Percentiles rank a stretch among this genome's conserved stretches.
Evolutionary conservation across 2,329 filamentous ascomycete species (phyloP).

Genomic region (Penicillium polonicum): DNA sequence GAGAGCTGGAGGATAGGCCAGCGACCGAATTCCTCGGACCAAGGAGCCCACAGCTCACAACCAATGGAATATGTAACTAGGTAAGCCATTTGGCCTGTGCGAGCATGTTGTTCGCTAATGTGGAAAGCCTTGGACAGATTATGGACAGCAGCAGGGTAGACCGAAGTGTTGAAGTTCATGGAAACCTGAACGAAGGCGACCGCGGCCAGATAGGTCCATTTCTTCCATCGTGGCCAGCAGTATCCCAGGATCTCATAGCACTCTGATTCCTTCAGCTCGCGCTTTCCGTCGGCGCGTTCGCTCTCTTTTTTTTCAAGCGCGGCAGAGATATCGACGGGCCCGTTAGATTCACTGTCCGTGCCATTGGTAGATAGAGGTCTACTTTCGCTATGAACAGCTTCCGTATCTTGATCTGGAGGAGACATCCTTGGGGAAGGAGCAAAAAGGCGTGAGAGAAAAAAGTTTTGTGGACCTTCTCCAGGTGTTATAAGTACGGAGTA

Average conservation of each 20-base stretch:
- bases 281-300: constrained; percentile 6
- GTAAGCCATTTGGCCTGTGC: constrained; percentile 71
- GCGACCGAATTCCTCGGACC: constrained; percentile 76
- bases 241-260: constrained; percentile 64
- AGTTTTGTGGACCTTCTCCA: constrained; percentile 1
- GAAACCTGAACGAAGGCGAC: constrained; percentile 69
- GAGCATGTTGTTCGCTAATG: constrained; percentile 64
- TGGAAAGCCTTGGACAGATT: constrained; percentile 64
- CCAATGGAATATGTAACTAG: constrained; percentile 75
- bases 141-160: constrained; percentile 64
- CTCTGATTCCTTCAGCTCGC: constrained; percentile 50
- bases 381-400: background rate
- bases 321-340: background rate
- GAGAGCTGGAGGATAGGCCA: constrained; percentile 70
- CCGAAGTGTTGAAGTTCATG: constrained; percentile 72
- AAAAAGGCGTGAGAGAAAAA: background rate
- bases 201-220: constrained; percentile 46
- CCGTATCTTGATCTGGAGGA: constrained; percentile 2
- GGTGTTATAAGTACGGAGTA: constrained; percentile 1
- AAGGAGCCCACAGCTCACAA: constrained; percentile 80
- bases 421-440: constrained; percentile 3
- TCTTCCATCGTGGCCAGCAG: constrained; percentile 46
- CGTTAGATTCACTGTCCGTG: background rate
- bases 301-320: constrained; percentile 20
- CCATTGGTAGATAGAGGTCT: background rate